phyloP scores from a whole-genome alignment of 2,329 filamentous ascomycete genomes.

The Trichoderma sp. region DNA sequence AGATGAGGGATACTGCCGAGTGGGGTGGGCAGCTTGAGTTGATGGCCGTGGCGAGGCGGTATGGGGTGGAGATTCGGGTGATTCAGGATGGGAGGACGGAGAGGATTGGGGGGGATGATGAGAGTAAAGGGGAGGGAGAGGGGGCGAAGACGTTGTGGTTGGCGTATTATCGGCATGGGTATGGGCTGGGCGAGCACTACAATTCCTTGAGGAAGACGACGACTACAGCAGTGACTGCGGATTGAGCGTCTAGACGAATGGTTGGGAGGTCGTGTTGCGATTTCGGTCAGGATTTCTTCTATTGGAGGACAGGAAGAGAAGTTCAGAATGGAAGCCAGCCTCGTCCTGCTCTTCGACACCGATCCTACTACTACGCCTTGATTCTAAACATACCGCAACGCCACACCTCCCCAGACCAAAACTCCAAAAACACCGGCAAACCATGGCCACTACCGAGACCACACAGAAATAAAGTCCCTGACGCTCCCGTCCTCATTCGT shows the following conservation, averaged over 20 bases:
- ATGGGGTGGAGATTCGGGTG: slow-evolving; percentile 78
- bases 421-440: neutral
- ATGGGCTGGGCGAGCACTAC: slow-evolving; percentile 95
- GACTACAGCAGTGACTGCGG: slow-evolving; percentile 15
- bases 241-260: slow-evolving; percentile 12
- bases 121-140: slow-evolving; percentile 49
- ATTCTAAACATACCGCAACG: neutral
- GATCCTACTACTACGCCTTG: neutral
- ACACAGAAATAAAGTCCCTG: slow-evolving; percentile 58
- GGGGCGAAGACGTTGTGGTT: slow-evolving; percentile 72
- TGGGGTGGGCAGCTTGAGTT: slow-evolving; percentile 96
- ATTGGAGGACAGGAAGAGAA: neutral
- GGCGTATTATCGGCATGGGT: slow-evolving; percentile 92
- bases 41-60: slow-evolving; percentile 77
- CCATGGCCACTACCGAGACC: slow-evolving; percentile 43
- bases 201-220: slow-evolving; percentile 71
- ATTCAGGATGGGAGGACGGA: slow-evolving; percentile 83
- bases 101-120: slow-evolving; percentile 60
- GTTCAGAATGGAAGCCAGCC: neutral
- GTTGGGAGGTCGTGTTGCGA: neutral
- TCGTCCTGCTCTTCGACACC: neutral
- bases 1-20: slow-evolving; percentile 84
- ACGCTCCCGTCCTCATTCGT: slow-evolving; percentile 50
- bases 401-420: neutral
- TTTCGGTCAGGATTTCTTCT: neutral